phyloP scores from a whole-genome alignment of 108 stramenopile genomes.

The Fistulifera solaris region DNA sequence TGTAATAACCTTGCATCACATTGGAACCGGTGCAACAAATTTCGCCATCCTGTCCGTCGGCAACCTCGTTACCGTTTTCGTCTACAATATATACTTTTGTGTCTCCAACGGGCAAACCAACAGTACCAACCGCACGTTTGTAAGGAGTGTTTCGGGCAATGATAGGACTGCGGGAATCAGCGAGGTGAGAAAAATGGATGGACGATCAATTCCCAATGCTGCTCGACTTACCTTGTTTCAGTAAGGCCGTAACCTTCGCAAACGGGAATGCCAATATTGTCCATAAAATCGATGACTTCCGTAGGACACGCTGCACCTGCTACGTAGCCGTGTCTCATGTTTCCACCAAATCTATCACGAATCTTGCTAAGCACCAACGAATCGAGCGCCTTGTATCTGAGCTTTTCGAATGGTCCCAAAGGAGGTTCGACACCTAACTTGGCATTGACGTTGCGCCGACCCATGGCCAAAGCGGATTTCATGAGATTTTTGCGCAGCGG shows the following conservation, averaged over 20 bases:
- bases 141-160: constrained; percentile 71
- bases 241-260: constrained; percentile 92
- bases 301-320: constrained; percentile 86
- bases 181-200: not conserved
- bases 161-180: constrained; percentile 47
- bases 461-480: constrained; percentile 56
- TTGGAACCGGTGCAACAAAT: constrained; percentile 84
- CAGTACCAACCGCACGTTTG: constrained; percentile 53
- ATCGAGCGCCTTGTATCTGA: constrained; percentile 57
- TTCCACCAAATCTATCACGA: constrained; percentile 85
- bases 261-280: constrained; percentile 81
- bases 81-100: constrained; percentile 65
- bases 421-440: constrained; percentile 27
- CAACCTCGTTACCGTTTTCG: constrained; percentile 46
- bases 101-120: constrained; percentile 68
- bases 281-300: constrained; percentile 89
- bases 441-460: constrained; percentile 40
- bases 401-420: constrained; percentile 35
- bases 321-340: constrained; percentile 61
- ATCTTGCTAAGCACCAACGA: constrained; percentile 78
- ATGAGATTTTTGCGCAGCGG: constrained; percentile 58
- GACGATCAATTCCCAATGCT: too few relatives aligned
- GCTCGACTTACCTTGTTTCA: constrained; percentile 61
- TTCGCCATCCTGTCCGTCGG: constrained; percentile 82
- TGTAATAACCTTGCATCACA: constrained; percentile 92